Conservation (phyloP, 139 green algal genomes). For the Asterochloris sp. region DNA sequence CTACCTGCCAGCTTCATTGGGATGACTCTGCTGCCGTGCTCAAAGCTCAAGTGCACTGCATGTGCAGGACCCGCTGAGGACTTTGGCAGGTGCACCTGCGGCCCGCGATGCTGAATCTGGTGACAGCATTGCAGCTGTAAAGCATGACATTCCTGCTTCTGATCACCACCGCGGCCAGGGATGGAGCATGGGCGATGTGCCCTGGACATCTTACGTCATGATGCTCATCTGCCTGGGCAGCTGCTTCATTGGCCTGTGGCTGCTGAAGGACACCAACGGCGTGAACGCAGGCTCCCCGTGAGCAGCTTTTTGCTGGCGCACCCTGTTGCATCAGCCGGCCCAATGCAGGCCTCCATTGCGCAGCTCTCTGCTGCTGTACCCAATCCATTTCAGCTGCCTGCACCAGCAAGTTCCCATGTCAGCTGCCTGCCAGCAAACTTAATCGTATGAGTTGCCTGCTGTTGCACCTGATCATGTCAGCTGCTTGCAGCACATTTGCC, state of each 20-base stretch:
- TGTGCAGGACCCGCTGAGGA: not conserved
- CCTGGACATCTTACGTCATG: not conserved
- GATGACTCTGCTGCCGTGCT: not conserved
- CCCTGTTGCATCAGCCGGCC: not conserved
- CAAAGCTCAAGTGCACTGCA: not conserved
- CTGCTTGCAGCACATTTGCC: too few species aligned
- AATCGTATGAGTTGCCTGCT: too few species aligned
- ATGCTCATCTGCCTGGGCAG: slow-evolving; percentile 5
- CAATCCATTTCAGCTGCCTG: too few species aligned
- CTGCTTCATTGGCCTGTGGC: slow-evolving; percentile 5
- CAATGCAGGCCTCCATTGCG: not conserved
- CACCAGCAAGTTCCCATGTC: too few species aligned
- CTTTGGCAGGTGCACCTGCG: not conserved
- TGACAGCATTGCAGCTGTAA: not conserved
- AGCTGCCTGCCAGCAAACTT: too few species aligned
- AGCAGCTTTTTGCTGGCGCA: not conserved
- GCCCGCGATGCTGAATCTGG: not conserved
- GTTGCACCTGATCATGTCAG: too few species aligned
- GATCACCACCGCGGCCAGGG: not conserved
- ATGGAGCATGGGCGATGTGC: not conserved
- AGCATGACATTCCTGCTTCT: not conserved
- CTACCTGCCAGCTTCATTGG: not conserved
- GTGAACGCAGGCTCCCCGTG: not conserved
- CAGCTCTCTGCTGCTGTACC: not conserved
- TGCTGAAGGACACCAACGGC: slow-evolving; percentile 9